Evolutionary conservation across 2,329 filamentous ascomycete genomes (phyloP).

Genomic region (Sclerotinia nivalis): DNA sequence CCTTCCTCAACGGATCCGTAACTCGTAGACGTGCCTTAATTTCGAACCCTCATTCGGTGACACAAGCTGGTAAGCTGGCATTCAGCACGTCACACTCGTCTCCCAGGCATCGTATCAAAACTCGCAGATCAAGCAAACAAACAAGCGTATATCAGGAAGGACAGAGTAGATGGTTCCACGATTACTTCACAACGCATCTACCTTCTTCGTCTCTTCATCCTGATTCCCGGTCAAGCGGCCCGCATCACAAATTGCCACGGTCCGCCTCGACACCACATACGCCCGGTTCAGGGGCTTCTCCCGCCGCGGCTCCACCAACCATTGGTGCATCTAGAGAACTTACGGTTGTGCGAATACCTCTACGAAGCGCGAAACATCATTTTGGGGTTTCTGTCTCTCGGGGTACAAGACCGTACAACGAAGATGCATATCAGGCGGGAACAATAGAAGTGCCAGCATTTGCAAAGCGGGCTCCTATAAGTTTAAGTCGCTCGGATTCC

Average conservation of each 20-base stretch:
- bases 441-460: conserved; percentile 93
- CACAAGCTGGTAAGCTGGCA: conserved; percentile 20
- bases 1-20: conserved; percentile 33
- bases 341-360: conserved; percentile 91
- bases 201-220: conserved; percentile 92
- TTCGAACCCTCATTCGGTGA: conserved; percentile 17
- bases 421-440: conserved; percentile 91
- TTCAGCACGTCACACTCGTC: conserved; percentile 21
- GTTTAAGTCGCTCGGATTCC: conserved; percentile 42
- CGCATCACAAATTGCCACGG: conserved; percentile 83
- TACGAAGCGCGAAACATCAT: conserved; percentile 93
- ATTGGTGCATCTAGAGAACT: conserved; percentile 69
- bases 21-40: background rate
- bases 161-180: conserved; percentile 64
- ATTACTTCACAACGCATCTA: conserved; percentile 96
- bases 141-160: conserved; percentile 16
- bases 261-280: conserved; percentile 80
- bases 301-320: conserved; percentile 59
- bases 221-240: conserved; percentile 68
- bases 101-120: conserved; percentile 18
- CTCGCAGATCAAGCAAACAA: conserved; percentile 17
- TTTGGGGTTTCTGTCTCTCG: conserved; percentile 79
- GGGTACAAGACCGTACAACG: conserved; percentile 84
- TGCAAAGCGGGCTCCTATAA: conserved; percentile 76
- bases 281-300: conserved; percentile 53